Base-by-base conservation (phyloP, 2,329 filamentous ascomycete genomes). In the Hypoxylon sp. region DNA sequence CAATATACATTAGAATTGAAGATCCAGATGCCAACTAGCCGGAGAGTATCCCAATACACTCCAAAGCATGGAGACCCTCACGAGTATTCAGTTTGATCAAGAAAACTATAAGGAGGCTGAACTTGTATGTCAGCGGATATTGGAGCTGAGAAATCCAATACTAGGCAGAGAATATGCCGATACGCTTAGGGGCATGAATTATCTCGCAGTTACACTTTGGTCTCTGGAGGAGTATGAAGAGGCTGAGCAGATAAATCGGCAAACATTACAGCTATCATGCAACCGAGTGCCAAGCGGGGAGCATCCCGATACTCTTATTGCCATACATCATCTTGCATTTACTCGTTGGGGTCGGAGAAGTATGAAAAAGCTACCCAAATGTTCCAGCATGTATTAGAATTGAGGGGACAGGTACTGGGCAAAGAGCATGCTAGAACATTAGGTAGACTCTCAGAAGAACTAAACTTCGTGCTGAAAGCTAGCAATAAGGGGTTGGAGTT, bases 251-350 rank as follows among this genome's bases (percentile, higher is more conserved):
- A 56, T 54, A 6, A 17, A 47, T 26, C 39, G 28, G 4, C 8
- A 61, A 19, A 41, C 30, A 54, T 26, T 61, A n/a, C 15, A 61
- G 49, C 37, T 47, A n/a, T n/a, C n/a, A n/a, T n/a, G 20, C 15
- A 41, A 50, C 32, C 17, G 22, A 34, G 20, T 54, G 28, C 41
- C 54, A 39, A 6, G 34, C n/a, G 13, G 34, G 17, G 34, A 22
- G 24, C 7, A 53, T 51, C 56, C 49, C n/a, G 4, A 0, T 1
- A 55, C 43, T 30, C 26, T 28, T 28, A 20, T 0, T 22, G 37
- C 39, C 34, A 43, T 46, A 22, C 41, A 28, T 37, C 43, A 53
- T 22, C 50, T 53, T 6, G 34, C 50, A 26, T 5, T n/a, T 37
- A 26, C 30, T 34, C 6, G 53, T 59, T 26, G 24, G 7, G 7